Evolutionary conservation across 164 flowering plant genomes (phyloP).

Genomic region (Nymphaea colorata): DNA sequence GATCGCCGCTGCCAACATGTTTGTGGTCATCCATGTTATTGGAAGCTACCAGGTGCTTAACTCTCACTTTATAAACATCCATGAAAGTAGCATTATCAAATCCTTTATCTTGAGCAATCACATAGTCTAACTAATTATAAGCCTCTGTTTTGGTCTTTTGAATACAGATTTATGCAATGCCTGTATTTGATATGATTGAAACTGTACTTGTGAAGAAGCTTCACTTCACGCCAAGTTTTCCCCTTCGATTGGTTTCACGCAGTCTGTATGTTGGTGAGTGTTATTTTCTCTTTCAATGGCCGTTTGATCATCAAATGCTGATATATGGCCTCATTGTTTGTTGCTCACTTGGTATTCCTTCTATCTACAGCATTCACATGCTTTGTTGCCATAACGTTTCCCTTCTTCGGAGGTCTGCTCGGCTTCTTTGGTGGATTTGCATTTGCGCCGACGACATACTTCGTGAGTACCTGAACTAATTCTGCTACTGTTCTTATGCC

Average conservation of each 20-base stretch:
- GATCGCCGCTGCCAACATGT: conserved; percentile 42
- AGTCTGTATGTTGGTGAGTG: conserved; percentile 44
- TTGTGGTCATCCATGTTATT: conserved; percentile 48
- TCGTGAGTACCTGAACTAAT: conserved; percentile 20
- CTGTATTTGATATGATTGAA: conserved; percentile 65
- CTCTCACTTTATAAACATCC: neutral
- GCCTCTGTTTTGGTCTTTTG: neutral
- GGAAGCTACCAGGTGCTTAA: conserved; percentile 53
- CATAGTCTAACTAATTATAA: neutral
- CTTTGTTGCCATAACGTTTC: conserved; percentile 53
- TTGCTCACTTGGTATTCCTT: neutral
- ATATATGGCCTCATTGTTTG: neutral
- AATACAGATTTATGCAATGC: conserved; percentile 41
- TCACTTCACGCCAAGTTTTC: conserved; percentile 26
- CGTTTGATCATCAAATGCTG: neutral
- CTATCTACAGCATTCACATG: conserved; percentile 44
- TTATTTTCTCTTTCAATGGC: neutral
- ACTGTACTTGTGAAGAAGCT: conserved; percentile 33
- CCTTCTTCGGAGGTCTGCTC: conserved; percentile 71
- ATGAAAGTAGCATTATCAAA: no score
- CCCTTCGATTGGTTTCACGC: conserved; percentile 39
- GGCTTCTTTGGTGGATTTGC: conserved; percentile 70
- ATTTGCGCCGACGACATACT: conserved; percentile 56
- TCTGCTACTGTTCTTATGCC: neutral
- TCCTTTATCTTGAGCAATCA: neutral